Evolutionary conservation across 768 basidiomycete species (phyloP).

Genomic region (Sarcodon sp.): DNA sequence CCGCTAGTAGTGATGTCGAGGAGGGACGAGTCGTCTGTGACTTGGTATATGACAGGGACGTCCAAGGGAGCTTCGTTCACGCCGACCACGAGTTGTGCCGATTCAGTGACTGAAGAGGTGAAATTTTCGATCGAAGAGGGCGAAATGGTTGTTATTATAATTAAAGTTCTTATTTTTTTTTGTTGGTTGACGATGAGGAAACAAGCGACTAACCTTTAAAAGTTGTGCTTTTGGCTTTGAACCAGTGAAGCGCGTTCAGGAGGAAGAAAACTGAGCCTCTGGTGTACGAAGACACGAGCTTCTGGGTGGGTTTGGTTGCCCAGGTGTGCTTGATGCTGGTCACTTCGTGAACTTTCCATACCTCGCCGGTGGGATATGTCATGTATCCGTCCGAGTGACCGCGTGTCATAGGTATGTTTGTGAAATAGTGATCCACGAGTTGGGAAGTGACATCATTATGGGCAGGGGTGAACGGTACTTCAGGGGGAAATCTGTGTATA

Average conservation of each 20-base stretch:
- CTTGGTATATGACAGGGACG: background rate
- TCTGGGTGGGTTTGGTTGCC: background rate
- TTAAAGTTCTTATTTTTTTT: background rate
- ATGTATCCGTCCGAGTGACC: background rate
- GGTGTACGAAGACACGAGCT: background rate
- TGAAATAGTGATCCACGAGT: background rate
- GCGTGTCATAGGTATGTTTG: background rate
- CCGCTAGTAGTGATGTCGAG: background rate
- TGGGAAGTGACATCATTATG: background rate
- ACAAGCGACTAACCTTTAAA: background rate
- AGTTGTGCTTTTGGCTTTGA: background rate
- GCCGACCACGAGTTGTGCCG: background rate
- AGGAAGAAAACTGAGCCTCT: background rate
- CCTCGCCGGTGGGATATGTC: background rate
- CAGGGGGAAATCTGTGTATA: background rate
- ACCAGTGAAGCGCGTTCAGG: background rate
- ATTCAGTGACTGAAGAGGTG: background rate
- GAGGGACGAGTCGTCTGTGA: background rate
- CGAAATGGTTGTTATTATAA: too few relatives aligned
- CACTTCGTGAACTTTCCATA: background rate
- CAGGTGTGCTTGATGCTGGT: background rate
- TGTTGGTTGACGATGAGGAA: background rate
- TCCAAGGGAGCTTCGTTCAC: background rate
- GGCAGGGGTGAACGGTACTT: background rate
- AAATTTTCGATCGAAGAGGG: too few relatives aligned